Conservation (phyloP, 2,329 filamentous ascomycete genomes). For the Chlorencoelia australis region DNA sequence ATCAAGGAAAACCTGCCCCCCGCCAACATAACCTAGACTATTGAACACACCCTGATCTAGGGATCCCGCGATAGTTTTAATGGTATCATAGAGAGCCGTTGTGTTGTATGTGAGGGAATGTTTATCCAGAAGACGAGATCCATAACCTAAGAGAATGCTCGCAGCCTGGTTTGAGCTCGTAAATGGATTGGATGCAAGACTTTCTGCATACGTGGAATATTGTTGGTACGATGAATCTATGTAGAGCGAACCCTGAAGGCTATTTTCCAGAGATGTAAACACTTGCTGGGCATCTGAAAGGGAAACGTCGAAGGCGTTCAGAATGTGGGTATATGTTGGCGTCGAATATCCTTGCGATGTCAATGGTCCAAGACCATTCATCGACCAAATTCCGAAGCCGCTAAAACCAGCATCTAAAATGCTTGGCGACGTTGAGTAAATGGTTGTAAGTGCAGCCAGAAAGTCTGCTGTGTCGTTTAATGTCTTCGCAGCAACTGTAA, state of each 20-base stretch:
- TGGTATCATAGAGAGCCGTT: slow-evolving; percentile 15
- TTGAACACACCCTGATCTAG: slow-evolving; percentile 17
- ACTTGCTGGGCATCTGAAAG: slow-evolving; percentile 15
- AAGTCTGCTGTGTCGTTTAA: slow-evolving; percentile 22
- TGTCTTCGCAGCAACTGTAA: too few relatives aligned
- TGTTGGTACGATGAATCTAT: slow-evolving; percentile 10
- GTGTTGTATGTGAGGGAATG: slow-evolving; percentile 13
- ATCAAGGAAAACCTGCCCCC: too few relatives aligned
- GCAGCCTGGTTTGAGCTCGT: too few relatives aligned
- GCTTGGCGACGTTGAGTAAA: slow-evolving; percentile 25
- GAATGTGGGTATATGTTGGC: too few relatives aligned
- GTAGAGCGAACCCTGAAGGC: background rate
- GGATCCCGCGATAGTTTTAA: slow-evolving; percentile 22
- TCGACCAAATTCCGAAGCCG: too few relatives aligned
- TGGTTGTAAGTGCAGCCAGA: slow-evolving; percentile 20
- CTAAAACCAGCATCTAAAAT: too few relatives aligned
- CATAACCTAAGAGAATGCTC: too few relatives aligned
- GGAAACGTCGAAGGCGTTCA: slow-evolving; percentile 22
- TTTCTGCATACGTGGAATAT: slow-evolving; percentile 18
- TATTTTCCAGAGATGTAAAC: background rate
- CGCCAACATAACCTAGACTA: slow-evolving; percentile 18
- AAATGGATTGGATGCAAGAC: too few relatives aligned
- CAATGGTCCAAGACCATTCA: too few relatives aligned
- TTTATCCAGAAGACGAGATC: too few relatives aligned
- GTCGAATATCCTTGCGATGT: too few relatives aligned